Base-by-base conservation (phyloP, 441 rosid genomes). In the Erodium chrysanthum region DNA sequence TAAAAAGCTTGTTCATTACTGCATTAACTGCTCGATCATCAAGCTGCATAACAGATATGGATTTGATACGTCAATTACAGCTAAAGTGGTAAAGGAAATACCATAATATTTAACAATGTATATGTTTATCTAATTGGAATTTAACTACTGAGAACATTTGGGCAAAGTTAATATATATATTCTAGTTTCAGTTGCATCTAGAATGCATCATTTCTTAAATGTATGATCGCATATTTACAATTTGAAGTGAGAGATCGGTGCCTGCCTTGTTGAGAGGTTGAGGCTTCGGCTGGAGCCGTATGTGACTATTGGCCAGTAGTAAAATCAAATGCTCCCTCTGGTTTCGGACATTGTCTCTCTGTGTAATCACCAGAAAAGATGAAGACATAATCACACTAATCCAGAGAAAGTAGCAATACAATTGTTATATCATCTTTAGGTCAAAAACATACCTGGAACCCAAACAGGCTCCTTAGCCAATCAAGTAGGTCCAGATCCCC, bases 381-480 rank as follows among this genome's bases (percentile, higher is more conserved):
- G 0, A 50, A 52, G 31, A 37, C 63, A 17, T 20, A 17, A 8
- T 6, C 71, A 81, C 11, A 7, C 66, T 54, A 22, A 65, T 69
- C 52, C 58, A 23, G 15, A 52, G 7, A 52, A 52, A 59, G n/a
- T 23, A 23, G 5, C 31, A 59, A 23, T 21, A 21, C 10, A 14
- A 56, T 56, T 9, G 12, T 8, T 8, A 59, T 23, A 3, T 22
- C 29, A 59, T 9, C 5, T 10, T 21, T 21, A 25, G 65, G 71
- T 48, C 65, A 73, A 66, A 66, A 65, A 69, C 88, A 67, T 87
- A 74, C 99, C 96, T 94, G 99, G 83, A 94, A 94, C 56, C 99
- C 97, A 73, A 91, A 94, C 96, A 91, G 87, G 40, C 96, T 96
- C 72, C 96, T 85, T 76, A 91, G 77, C 97, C 99, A 94, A 77